Base-by-base conservation (phyloP, 1,139 yeast species). In the Yamadazyma friedrichii region DNA sequence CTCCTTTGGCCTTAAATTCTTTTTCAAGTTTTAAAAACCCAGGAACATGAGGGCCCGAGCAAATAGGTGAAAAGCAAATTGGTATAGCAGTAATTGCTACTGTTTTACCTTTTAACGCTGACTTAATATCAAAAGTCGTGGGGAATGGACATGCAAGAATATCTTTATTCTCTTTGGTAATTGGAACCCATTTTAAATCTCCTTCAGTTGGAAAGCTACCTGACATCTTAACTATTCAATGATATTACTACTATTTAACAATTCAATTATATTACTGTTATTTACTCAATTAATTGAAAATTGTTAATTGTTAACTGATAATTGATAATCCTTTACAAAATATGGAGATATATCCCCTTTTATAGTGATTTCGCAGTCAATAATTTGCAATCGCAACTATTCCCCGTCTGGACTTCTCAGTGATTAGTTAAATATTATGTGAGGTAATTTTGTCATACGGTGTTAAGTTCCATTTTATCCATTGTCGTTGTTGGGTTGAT, bases 41-140 rank as follows among this genome's bases (percentile, higher is more conserved):
- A 22, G 96, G 96, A 50, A 88, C 79, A 64, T 89, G 96, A 52
- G 75, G 70, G 49, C 80, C 86, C 29, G 93, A 80, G 67, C 96
- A 88, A 6, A 95, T 82, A 50, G 95, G 95, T 30, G 96, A 86
- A 74, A 88, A 88, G 17, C 96, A 95, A 49, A 95, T 95, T 47
- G 96, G 96, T 22, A 87, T 95, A 43, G 88, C 77, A 32, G 91
- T 88, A 53, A 88, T 71, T 33, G 86, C 80, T 35, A 86, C 75
- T 51, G 74, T 78, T 61, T 75, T 75, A 49, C 73, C 76, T 62
- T 70, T 53, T 62, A 67, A 63, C 51, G 74, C 41, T 57, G 69
- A 67, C 45, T 70, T 67, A 45, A 82, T 68, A 52, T 80, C 76
- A 47, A 74, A 69, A 27, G 64, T 65, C 32, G 64, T 57, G 36